Evolutionary conservation across 306 rosid genomes (phyloP), one percentile per base, ranked within the genome.

Genomic region (Elaeagnus macrophylla): DNA sequence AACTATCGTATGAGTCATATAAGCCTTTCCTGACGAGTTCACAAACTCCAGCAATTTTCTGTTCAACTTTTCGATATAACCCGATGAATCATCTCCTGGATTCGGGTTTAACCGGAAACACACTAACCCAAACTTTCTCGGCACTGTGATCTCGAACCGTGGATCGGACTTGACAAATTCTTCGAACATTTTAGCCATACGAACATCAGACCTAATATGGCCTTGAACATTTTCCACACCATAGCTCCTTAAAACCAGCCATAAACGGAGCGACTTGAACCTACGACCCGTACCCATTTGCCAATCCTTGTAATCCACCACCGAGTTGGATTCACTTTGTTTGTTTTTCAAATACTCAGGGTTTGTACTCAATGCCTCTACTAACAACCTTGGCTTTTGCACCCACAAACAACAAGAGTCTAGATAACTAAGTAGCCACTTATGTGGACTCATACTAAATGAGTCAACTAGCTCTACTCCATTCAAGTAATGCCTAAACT

Each of bases 381-480:
- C 44, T 48, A 72, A 56, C 14, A 51, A 41, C 1, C 39, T 44
- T 0, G 57, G 59, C n/a, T 49, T 51, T 44, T 61, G 55, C 1
- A 66, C 65, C 77, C 83, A 78, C 7, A 77, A 62, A 49, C 77
- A 67, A 3, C 79, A 78, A 14, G 79, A 78, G 0, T 74, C 79
- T 0, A 75, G 58, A 6, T 37, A 14, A 1, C 69, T 59, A 5
- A 78, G 63, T 32, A 74, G 52, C 77, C 77, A 70, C 3, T 78
- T 78, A 13, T 78, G 83, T 0, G 83, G 65, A 14, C 64, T 78
- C 17, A 78, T 48, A 48, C 79, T 73, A 10, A 78, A 51, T 0
- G 79, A 78, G 18, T 70, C 39, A 3, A 57, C 54, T 4, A 53
- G 46, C 42, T 74, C 83, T 0, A 78, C 47, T 0, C 72, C 75